Percentiles rank a stretch among this genome's conserved stretches.
These are phyloP conservation scores for Penicillium paneum DNA, from an alignment of 2,329 filamentous ascomycete genomes.

Conservation along the genomic window DNA sequence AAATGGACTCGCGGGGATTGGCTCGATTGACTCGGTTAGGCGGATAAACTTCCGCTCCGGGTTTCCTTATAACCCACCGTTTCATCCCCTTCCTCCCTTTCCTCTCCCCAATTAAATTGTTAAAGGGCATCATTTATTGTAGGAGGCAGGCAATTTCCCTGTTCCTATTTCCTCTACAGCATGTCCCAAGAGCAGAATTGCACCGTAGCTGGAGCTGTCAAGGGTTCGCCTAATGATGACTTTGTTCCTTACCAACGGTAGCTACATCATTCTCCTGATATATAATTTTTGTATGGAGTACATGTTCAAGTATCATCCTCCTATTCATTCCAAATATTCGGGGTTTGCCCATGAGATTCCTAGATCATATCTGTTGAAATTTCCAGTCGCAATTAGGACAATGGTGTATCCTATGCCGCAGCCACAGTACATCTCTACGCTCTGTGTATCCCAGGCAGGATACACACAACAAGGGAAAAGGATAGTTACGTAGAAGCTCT, in stretches of 20 bases:
- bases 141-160: slow-evolving; percentile 49
- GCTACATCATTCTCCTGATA: slow-evolving; percentile 49
- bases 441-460: not conserved
- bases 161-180: slow-evolving; percentile 61
- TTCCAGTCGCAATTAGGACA: not conserved
- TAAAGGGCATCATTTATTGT: slow-evolving; percentile 63
- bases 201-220: slow-evolving; percentile 64
- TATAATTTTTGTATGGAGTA: not conserved
- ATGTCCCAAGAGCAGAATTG: slow-evolving; percentile 58
- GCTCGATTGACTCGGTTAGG: slow-evolving; percentile 38
- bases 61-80: slow-evolving; percentile 19
- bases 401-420: not conserved
- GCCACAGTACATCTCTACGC: too few relatives aligned
- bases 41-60: slow-evolving; percentile 33
- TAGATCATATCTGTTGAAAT: not conserved
- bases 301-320: not conserved
- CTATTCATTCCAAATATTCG: not conserved
- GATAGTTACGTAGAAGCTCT: not conserved
- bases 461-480: not conserved
- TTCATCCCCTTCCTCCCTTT: slow-evolving; percentile 26
- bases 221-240: slow-evolving; percentile 56
- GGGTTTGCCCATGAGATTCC: not conserved
- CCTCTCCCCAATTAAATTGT: slow-evolving; percentile 51
- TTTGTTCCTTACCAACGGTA: slow-evolving; percentile 65
- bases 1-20: slow-evolving; percentile 42